Conservation (phyloP, 495 filamentous ascomycete species). For the Tuber microsphaerosporum region DNA sequence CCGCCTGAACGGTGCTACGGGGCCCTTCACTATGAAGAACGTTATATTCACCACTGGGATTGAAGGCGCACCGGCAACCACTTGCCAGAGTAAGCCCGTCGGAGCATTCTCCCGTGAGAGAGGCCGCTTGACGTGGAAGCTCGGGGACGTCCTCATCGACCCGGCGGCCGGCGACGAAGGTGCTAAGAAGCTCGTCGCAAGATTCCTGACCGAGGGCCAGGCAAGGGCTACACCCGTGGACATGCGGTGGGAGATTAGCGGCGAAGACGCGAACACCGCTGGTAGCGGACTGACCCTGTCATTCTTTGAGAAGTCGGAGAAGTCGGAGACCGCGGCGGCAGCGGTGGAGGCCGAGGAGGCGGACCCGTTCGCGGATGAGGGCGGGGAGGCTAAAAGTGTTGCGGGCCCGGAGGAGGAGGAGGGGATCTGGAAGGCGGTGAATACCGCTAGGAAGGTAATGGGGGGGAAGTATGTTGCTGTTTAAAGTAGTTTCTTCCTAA, state of each 20-base stretch:
- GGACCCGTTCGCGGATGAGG: conserved; percentile 66
- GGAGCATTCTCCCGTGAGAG: conserved; percentile 81
- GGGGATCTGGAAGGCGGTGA: conserved; percentile 65
- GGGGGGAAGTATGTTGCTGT: conserved; percentile 68
- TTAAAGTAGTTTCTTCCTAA: conserved; percentile 21
- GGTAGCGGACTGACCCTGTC: conserved; percentile 60
- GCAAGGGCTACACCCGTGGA: conserved; percentile 64
- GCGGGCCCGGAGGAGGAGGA: conserved; percentile 39
- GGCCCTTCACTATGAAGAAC: conserved; percentile 64
- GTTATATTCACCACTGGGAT: conserved; percentile 73
- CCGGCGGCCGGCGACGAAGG: conserved; percentile 51
- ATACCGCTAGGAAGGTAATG: conserved; percentile 62
- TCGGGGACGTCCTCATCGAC: conserved; percentile 70
- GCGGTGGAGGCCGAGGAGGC: conserved; percentile 43
- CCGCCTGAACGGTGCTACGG: conserved; percentile 39
- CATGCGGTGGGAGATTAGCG: conserved; percentile 37
- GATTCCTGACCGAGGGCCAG: conserved; percentile 61
- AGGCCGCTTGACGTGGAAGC: conserved; percentile 78
- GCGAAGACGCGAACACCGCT: conserved; percentile 47
- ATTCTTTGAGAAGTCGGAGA: conserved; percentile 45
- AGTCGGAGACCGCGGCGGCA: conserved; percentile 24
- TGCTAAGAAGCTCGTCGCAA: conserved; percentile 39
- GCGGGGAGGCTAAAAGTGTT: conserved; percentile 36
- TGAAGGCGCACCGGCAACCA: conserved; percentile 58
- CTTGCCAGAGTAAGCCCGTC: conserved; percentile 64